phyloP scores from a whole-genome alignment of 2,329 filamentous ascomycete species.

The Tothia fuscella region DNA sequence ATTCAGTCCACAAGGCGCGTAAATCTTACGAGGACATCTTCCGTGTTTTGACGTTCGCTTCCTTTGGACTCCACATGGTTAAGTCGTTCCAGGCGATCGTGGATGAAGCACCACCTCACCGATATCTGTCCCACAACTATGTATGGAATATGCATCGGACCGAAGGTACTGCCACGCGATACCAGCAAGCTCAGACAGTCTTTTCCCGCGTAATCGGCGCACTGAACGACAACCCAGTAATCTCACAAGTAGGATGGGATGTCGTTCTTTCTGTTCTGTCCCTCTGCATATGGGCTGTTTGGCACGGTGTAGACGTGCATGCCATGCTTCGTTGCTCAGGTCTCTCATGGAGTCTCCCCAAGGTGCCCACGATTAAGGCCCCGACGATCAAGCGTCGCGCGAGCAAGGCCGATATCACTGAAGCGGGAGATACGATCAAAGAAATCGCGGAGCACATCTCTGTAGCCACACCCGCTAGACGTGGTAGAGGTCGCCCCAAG shows the following conservation, averaged over 20 bases:
- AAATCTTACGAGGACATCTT: conserved; percentile 7
- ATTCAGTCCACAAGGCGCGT: neutral
- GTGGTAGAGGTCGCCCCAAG: conserved; percentile 1
- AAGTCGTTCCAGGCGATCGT: neutral
- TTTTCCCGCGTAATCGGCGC: conserved; percentile 37
- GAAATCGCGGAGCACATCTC: neutral
- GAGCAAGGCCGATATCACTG: neutral
- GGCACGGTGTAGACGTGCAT: conserved; percentile 38
- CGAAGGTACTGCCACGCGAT: conserved; percentile 31
- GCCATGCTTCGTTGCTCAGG: conserved; percentile 33
- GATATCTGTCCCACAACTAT: conserved; percentile 19
- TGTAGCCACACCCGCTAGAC: neutral
- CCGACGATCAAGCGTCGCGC: neutral
- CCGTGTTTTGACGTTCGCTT: neutral
- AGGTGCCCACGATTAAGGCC: neutral
- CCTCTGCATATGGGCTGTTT: conserved; percentile 46
- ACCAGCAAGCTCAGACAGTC: conserved; percentile 36
- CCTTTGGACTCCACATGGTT: neutral
- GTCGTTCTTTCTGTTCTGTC: conserved; percentile 43
- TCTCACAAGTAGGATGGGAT: conserved; percentile 46
- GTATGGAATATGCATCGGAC: conserved; percentile 31
- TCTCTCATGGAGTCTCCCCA: conserved; percentile 19
- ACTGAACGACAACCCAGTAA: conserved; percentile 44
- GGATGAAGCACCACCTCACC: conserved; percentile 1
- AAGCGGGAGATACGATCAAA: conserved; percentile 1